Evolutionary conservation across 1,284 basidiomycete species (phyloP).

Genomic region (Ustilago loliicola): DNA sequence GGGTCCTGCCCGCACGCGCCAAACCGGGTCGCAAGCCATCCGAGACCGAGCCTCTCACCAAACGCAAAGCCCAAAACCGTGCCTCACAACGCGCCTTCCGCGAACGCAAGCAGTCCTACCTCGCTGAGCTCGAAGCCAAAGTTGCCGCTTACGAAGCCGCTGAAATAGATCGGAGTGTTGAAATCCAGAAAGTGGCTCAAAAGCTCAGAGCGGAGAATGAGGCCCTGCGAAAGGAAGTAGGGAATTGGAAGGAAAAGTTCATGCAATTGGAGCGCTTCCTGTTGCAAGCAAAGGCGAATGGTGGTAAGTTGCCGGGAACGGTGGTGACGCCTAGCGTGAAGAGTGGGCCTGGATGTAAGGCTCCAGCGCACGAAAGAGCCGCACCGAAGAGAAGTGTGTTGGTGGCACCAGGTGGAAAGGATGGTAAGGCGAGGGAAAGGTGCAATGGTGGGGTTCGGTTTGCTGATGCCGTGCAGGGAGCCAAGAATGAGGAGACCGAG

Average conservation of each 20-base stretch:
- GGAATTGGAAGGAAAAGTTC: slow-evolving; percentile 42
- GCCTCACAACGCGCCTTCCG: slow-evolving; percentile 66
- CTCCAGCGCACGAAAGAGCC: slow-evolving; percentile 49
- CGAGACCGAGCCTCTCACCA: slow-evolving; percentile 65
- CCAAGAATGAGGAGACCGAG: not conserved
- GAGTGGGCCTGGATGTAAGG: slow-evolving; percentile 49
- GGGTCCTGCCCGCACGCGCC: slow-evolving; percentile 68
- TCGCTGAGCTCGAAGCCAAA: slow-evolving; percentile 62
- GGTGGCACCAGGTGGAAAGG: slow-evolving; percentile 21
- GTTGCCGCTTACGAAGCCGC: slow-evolving; percentile 64
- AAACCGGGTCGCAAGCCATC: slow-evolving; percentile 70
- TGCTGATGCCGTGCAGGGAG: slow-evolving; percentile 12
- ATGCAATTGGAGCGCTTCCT: slow-evolving; percentile 40
- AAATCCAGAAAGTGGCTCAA: slow-evolving; percentile 64
- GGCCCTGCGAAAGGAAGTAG: slow-evolving; percentile 44
- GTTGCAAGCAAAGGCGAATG: slow-evolving; percentile 27
- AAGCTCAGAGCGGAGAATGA: slow-evolving; percentile 60
- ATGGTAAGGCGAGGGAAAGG: slow-evolving; percentile 21
- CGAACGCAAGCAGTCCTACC: slow-evolving; percentile 62
- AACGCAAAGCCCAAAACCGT: slow-evolving; percentile 68
- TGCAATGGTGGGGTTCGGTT: slow-evolving; percentile 29
- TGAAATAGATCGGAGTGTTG: slow-evolving; percentile 62
- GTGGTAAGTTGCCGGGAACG: slow-evolving; percentile 15
- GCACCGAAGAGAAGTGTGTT: slow-evolving; percentile 38
- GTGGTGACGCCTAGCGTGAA: slow-evolving; percentile 22